Percentiles rank a stretch among this genome's conserved stretches.
These are phyloP conservation scores for Galium porrigens DNA, from an alignment of 305 asterid genomes.

Conservation along the genomic window DNA sequence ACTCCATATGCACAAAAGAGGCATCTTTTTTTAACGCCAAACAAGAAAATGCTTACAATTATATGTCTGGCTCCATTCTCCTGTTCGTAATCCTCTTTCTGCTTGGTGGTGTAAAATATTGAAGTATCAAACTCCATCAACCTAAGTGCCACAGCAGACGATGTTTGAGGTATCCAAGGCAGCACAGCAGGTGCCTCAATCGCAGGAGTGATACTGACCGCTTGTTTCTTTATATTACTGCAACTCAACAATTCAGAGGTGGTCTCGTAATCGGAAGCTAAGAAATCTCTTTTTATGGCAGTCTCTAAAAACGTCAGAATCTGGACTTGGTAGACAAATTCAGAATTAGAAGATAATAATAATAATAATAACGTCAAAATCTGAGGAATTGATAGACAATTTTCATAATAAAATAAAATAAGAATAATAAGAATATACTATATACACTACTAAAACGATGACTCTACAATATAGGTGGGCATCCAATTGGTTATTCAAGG, in stretches of 20 bases:
- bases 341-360: neutral
- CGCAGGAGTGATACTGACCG: slow-evolving; percentile 17
- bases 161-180: slow-evolving; percentile 72
- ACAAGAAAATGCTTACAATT: slow-evolving; percentile 27
- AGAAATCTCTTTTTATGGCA: slow-evolving; percentile 48
- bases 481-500: slow-evolving; percentile 1
- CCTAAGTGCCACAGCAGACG: slow-evolving; percentile 61
- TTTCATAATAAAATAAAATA: neutral
- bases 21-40: neutral
- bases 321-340: slow-evolving; percentile 22
- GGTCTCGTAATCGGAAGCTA: slow-evolving; percentile 43
- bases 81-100: slow-evolving; percentile 30
- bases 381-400: slow-evolving; percentile 22
- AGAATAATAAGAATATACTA: too few relatives aligned
- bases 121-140: slow-evolving; percentile 61
- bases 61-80: slow-evolving; percentile 26
- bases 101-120: slow-evolving; percentile 36
- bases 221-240: slow-evolving; percentile 16
- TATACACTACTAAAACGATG: neutral
- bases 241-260: slow-evolving; percentile 40
- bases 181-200: slow-evolving; percentile 31
- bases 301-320: slow-evolving; percentile 43
- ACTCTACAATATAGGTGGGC: neutral
- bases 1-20: neutral
- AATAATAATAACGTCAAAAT: slow-evolving; percentile 22